phyloP scores from a whole-genome alignment of 371 early-diverging fungal species.

The Catenaria anguillulae region DNA sequence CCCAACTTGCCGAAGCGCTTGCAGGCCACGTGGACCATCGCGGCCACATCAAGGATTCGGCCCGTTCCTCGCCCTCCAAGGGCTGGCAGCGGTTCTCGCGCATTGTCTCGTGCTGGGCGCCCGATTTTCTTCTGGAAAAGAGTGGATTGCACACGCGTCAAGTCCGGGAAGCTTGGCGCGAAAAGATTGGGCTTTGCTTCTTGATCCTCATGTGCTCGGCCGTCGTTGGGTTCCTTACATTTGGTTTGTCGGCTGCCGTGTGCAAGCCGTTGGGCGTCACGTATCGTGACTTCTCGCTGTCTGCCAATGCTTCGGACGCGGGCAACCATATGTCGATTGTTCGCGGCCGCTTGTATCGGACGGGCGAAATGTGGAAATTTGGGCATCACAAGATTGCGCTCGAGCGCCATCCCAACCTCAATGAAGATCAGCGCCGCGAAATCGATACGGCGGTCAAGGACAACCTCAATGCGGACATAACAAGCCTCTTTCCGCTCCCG shows the following conservation, averaged over 20 bases:
- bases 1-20: too few relatives aligned
- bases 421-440: neutral
- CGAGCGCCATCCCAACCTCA: too few relatives aligned
- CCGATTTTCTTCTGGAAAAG: slow-evolving; percentile 13
- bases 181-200: slow-evolving; percentile 61
- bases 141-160: slow-evolving; percentile 34
- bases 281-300: slow-evolving; percentile 18
- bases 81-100: slow-evolving; percentile 56
- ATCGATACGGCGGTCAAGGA: neutral
- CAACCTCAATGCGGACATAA: neutral
- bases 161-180: slow-evolving; percentile 83
- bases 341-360: neutral
- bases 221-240: neutral
- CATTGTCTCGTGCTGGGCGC: slow-evolving; percentile 61
- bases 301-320: neutral
- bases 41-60: too few relatives aligned
- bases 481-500: neutral
- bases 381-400: neutral
- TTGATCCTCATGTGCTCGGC: neutral
- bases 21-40: too few relatives aligned
- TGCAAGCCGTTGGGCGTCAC: slow-evolving; percentile 15
- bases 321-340: slow-evolving; percentile 23
- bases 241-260: neutral
- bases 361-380: neutral
- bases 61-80: too few relatives aligned